phyloP scores from a whole-genome alignment of 306 rosid species.

The Ormosia semicastrata region DNA sequence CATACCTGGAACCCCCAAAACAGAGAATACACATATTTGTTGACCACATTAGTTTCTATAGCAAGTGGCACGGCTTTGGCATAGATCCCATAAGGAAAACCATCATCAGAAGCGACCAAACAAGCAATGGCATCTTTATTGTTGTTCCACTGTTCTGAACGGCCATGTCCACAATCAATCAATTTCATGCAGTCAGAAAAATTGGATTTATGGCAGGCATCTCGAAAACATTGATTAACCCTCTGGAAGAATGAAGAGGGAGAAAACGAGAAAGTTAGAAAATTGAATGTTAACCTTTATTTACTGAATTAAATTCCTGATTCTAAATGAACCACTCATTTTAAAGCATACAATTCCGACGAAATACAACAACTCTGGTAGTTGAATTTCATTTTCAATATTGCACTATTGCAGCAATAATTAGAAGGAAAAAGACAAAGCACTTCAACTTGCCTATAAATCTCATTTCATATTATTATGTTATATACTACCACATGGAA shows the following conservation, averaged over 20 bases:
- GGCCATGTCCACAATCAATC: constrained; percentile 68
- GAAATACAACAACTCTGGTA: neutral
- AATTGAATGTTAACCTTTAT: constrained; percentile 9
- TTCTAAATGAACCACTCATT: neutral
- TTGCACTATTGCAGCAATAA: neutral
- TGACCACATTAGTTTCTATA: neutral
- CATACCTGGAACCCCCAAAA: neutral
- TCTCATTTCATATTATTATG: neutral
- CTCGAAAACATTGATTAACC: constrained; percentile 77
- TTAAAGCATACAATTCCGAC: neutral
- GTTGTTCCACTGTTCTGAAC: neutral
- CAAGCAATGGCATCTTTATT: constrained; percentile 32
- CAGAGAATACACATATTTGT: neutral
- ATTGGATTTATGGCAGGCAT: constrained; percentile 31
- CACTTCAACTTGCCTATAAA: neutral
- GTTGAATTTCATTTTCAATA: neutral
- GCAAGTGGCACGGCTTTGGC: neutral
- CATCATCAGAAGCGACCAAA: no score
- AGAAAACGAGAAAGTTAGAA: constrained; percentile 13
- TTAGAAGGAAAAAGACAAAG: neutral
- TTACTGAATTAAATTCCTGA: neutral
- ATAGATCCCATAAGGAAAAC: constrained; percentile 12
- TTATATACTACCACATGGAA: neutral
- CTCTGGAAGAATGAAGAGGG: constrained; percentile 49
- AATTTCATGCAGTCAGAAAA: neutral